A percentile compares a stretch with the other conserved stretches of the same genome.
Conservation (phyloP, 441 rosid species). For the Bruguiera hainesii region DNA sequence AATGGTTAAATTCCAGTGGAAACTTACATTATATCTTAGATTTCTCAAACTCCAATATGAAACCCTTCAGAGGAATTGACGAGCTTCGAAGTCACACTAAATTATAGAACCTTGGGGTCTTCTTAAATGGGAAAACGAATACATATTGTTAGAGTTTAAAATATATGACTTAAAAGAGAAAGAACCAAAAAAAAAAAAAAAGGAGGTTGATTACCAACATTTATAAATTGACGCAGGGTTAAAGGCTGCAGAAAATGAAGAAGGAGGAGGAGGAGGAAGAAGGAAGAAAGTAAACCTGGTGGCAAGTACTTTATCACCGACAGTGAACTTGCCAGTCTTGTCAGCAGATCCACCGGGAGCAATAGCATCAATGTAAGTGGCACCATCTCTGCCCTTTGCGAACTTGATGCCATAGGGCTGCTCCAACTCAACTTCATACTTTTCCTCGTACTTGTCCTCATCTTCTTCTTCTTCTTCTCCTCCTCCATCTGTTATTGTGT, state of each 20-base stretch:
- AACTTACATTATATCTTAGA: no score
- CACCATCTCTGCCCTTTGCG: constrained; percentile 84
- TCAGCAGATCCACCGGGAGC: constrained; percentile 83
- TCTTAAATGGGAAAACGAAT: no score
- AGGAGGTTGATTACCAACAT: no score
- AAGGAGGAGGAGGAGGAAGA: not conserved
- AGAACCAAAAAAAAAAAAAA: no score
- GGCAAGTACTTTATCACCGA: constrained; percentile 89
- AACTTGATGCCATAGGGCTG: constrained; percentile 76
- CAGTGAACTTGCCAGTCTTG: constrained; percentile 66
- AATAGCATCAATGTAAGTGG: constrained; percentile 90
- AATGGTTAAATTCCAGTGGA: no score
- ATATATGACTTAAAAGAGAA: no score
- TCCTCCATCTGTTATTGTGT: constrained; percentile 27
- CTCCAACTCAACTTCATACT: constrained; percentile 72
- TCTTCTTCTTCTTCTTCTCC: constrained; percentile 30
- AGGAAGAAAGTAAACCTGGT: constrained; percentile 57
- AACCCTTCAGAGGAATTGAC: no score
- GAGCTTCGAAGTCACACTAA: no score
- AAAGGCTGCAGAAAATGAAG: not conserved
- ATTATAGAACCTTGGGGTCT: no score
- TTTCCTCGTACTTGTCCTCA: constrained; percentile 42
- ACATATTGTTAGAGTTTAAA: no score
- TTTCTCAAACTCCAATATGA: no score
- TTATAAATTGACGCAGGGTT: not conserved